phyloP scores from a whole-genome alignment of 257 asterid species.

The Ilex aquifolium region DNA sequence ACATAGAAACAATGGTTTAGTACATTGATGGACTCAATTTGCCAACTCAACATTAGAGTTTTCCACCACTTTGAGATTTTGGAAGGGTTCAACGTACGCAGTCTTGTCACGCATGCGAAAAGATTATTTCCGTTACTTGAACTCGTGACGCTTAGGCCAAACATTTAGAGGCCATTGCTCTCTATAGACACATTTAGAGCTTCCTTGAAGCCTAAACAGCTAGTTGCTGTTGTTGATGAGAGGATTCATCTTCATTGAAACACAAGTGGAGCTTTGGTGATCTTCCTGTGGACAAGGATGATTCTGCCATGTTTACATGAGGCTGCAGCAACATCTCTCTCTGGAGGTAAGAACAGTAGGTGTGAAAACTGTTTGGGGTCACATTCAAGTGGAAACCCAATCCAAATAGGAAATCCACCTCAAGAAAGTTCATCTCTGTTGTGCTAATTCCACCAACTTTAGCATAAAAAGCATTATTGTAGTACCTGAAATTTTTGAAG shows the following conservation, averaged over 20 bases:
- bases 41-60: too few relatives aligned
- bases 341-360: constrained; percentile 64
- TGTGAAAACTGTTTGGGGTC: constrained; percentile 69
- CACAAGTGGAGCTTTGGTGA: constrained; percentile 52
- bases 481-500: constrained; percentile 45
- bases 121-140: too few relatives aligned
- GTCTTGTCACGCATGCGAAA: too few relatives aligned
- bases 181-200: too few relatives aligned
- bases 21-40: too few relatives aligned
- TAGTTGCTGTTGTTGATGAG: constrained; percentile 57
- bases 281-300: constrained; percentile 32
- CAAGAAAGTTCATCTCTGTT: constrained; percentile 88
- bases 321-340: constrained; percentile 65
- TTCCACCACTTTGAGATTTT: too few relatives aligned
- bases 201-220: constrained; percentile 42
- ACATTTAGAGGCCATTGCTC: too few relatives aligned
- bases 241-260: constrained; percentile 70
- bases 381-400: constrained; percentile 82
- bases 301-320: constrained; percentile 30
- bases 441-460: constrained; percentile 96
- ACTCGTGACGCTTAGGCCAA: too few relatives aligned
- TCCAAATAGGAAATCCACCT: constrained; percentile 88
- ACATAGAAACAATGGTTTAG: too few relatives aligned
- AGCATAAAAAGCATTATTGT: constrained; percentile 94
- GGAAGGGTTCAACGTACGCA: too few relatives aligned